Percentiles rank a stretch among this genome's conserved stretches.
These are phyloP conservation scores for Magnaporthales sp. DNA, from an alignment of 2,329 filamentous ascomycete genomes.

Conservation along the genomic window DNA sequence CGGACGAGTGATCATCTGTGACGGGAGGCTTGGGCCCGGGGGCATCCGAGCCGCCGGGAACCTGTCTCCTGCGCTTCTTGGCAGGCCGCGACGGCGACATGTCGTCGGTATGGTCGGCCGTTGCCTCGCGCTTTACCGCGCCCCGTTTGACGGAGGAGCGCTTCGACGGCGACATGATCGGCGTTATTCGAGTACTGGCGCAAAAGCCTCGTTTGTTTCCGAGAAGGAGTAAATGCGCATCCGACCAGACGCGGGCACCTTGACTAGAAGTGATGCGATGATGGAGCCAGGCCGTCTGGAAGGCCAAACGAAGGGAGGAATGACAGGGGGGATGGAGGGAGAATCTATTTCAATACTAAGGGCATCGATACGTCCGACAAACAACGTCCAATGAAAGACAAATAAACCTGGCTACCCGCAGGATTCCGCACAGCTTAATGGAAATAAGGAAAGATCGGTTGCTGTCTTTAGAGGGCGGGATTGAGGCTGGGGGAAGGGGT, in stretches of 20 bases:
- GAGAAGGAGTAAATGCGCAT: background rate
- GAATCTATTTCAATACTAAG: background rate
- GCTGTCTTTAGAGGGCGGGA: background rate
- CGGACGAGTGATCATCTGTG: slow-evolving; percentile 22
- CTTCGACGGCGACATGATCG: slow-evolving; percentile 3
- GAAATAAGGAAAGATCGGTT: background rate
- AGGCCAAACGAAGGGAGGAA: background rate
- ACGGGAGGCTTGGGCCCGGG: slow-evolving; percentile 28
- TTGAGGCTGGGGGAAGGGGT: background rate
- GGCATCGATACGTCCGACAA: background rate
- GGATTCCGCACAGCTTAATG: background rate
- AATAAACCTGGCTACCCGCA: background rate
- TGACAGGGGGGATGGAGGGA: background rate
- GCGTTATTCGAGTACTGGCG: background rate
- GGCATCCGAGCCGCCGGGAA: slow-evolving; percentile 18
- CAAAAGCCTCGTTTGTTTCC: background rate
- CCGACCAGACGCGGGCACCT: background rate
- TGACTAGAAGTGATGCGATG: background rate
- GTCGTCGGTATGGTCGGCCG: slow-evolving; percentile 26
- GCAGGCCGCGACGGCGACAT: slow-evolving; percentile 53
- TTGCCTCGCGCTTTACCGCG: slow-evolving; percentile 13
- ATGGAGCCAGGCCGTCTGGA: background rate
- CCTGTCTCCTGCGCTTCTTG: slow-evolving; percentile 54
- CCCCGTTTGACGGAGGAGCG: slow-evolving; percentile 4
- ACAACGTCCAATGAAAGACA: background rate